Evolutionary conservation across 768 basidiomycete genomes (phyloP), one percentile per base, ranked within the genome.

Genomic region (Lactifluus rugatus): DNA sequence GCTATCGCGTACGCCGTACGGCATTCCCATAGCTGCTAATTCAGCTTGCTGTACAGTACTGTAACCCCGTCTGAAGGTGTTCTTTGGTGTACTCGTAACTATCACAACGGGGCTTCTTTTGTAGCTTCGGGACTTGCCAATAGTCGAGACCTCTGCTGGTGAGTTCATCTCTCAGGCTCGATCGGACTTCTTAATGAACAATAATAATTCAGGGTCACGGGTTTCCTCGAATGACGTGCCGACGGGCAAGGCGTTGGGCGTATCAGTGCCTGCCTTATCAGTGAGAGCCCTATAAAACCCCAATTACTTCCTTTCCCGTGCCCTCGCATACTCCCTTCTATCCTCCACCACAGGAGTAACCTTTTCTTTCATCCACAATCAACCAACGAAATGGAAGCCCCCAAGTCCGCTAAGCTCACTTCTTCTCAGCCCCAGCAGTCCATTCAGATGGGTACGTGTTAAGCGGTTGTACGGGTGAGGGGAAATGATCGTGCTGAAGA

Each of bases 361-460:
- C 11, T 44, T 21, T 26, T 10, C n/a, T 31, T 14, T 31, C 9
- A 2, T 31, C 2, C 28, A 31, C 28, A 39, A 3, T 6, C 14
- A 8, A 31, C 26, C n/a, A 37, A 5, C n/a, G 11, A 42, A 26
- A 72, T 72, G 71, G 67, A 72, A 16, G 66, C 68, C 48, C 61
- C 69, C 46, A 67, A 70, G 61, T 61, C 62, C 65, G 48, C n/a
- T n/a, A 67, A 70, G 61, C 66, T 66, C 60, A 79, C 76, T 48
- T 69, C 73, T 25, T 68, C 72, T 66, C 84, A 87, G 71, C 84
- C 84, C 23, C 76, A 78, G 66, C 81, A 77, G 66, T 74, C 78
- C 39, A 72, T 79, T 32, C 73, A 80, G 68, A 85, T 86, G 85
- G 79, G 85, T 84, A 62, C 46, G 83, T 78, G 2, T 10, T 7